Conservation (phyloP, 2,329 filamentous ascomycete species). For the Fusarium sp. region DNA sequence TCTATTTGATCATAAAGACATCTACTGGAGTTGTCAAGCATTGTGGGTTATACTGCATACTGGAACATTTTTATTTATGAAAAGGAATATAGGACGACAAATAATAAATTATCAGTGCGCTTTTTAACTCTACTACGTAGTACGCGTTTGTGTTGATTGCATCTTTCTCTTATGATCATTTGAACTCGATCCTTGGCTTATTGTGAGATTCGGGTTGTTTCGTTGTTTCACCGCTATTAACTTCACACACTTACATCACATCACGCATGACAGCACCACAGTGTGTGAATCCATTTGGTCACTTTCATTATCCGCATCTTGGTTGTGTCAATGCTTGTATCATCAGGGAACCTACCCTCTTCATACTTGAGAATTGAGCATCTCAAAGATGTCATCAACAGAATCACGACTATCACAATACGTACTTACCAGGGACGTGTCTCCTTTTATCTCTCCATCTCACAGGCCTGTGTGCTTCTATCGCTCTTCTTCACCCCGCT, state of each 20-base stretch:
- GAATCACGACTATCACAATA: background rate
- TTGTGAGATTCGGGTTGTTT: background rate
- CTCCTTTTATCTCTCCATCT: background rate
- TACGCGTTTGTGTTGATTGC: background rate
- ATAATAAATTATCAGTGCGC: conserved; percentile 7
- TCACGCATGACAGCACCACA: conserved; percentile 13
- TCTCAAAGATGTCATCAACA: background rate
- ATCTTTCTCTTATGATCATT: no score
- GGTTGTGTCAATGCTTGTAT: background rate
- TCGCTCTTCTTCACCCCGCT: background rate
- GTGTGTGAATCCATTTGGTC: background rate
- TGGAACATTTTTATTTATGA: background rate
- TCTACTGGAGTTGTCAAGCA: conserved; percentile 18
- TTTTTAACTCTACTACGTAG: background rate
- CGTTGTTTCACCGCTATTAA: background rate
- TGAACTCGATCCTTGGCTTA: background rate
- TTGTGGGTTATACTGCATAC: background rate
- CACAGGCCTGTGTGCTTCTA: background rate
- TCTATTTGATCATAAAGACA: conserved; percentile 2
- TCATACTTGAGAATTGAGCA: background rate
- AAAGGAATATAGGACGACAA: conserved; percentile 11
- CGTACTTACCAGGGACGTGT: background rate
- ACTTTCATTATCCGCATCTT: background rate
- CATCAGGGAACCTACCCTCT: background rate
- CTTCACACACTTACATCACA: background rate